These are phyloP conservation scores for Malassezia psittaci DNA, from an alignment of 1,284 basidiomycete genomes.

Conservation along the genomic window DNA sequence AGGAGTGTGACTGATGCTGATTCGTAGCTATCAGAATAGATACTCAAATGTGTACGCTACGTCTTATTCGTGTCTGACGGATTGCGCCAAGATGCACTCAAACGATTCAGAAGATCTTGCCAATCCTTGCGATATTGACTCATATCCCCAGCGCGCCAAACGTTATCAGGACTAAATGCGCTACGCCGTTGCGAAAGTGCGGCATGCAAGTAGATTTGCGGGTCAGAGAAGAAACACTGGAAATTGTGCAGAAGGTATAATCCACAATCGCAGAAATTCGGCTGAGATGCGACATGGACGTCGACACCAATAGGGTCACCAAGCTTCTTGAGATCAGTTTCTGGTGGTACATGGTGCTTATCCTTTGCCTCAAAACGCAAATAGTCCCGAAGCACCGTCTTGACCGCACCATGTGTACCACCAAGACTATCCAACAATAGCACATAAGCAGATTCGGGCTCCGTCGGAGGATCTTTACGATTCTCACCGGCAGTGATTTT, in stretches of 20 bases:
- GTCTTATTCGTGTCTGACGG: background rate
- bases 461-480: background rate
- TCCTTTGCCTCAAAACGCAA: slow-evolving; percentile 68
- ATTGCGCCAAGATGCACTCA: background rate
- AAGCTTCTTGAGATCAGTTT: slow-evolving; percentile 6
- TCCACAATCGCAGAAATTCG: slow-evolving; percentile 77
- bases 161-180: background rate
- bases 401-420: slow-evolving; percentile 58
- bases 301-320: slow-evolving; percentile 21
- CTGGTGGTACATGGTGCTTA: slow-evolving; percentile 54
- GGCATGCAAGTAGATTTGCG: slow-evolving; percentile 19
- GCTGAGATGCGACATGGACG: slow-evolving; percentile 56
- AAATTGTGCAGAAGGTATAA: slow-evolving; percentile 42
- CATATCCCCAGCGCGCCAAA: slow-evolving; percentile 5
- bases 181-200: background rate
- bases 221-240: slow-evolving; percentile 38
- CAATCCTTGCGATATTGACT: background rate
- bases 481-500: slow-evolving; percentile 2
- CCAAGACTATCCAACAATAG: slow-evolving; percentile 68
- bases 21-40: too few species aligned
- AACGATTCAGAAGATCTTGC: background rate
- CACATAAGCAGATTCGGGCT: slow-evolving; percentile 20
- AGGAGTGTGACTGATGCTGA: too few species aligned
- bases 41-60: too few species aligned
- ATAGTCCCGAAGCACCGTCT: slow-evolving; percentile 60